A percentile compares a stretch with the other conserved stretches of the same genome.
Evolutionary conservation across 345 rosid genomes (phyloP).

Genomic region (Linum trigynum): DNA sequence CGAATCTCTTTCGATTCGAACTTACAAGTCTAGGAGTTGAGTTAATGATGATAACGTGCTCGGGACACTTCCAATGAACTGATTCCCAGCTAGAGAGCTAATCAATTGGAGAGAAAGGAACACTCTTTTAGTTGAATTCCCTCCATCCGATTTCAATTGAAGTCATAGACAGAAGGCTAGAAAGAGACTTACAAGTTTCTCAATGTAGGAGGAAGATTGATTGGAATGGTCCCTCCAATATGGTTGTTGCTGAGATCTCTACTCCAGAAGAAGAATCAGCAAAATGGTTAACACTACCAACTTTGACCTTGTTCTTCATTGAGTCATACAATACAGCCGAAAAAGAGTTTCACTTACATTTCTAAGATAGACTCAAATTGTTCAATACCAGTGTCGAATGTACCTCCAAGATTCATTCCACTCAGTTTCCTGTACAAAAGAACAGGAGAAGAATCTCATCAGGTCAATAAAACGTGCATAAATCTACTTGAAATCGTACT

Average conservation of each 20-base stretch:
- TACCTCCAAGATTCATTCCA: slow-evolving; percentile 61
- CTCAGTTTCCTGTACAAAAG: slow-evolving; percentile 46
- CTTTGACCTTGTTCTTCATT: not conserved
- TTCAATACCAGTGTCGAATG: slow-evolving; percentile 37
- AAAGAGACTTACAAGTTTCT: slow-evolving; percentile 15
- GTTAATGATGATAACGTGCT: slow-evolving; percentile 58
- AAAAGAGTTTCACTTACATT: slow-evolving; percentile 41
- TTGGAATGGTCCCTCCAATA: slow-evolving; percentile 86
- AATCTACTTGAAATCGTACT: not conserved
- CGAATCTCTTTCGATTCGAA: slow-evolving; percentile 8
- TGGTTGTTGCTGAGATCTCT: slow-evolving; percentile 90
- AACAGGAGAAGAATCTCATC: slow-evolving; percentile 8
- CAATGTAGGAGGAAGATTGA: slow-evolving; percentile 64
- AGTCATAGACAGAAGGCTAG: not conserved
- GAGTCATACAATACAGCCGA: too few relatives aligned
- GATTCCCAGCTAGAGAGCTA: slow-evolving; percentile 92
- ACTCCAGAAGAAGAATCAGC: slow-evolving; percentile 6
- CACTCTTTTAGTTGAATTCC: not conserved
- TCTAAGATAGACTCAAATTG: slow-evolving; percentile 52
- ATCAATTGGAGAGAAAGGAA: slow-evolving; percentile 12
- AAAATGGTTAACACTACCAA: not conserved
- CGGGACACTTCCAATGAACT: slow-evolving; percentile 90
- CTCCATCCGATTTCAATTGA: too few relatives aligned
- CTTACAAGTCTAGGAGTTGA: slow-evolving; percentile 59
- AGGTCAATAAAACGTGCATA: too few relatives aligned